Percentiles rank a stretch among this genome's conserved stretches.
Conservation (phyloP, 805 yeast genomes). For the Candida vaughaniae region DNA sequence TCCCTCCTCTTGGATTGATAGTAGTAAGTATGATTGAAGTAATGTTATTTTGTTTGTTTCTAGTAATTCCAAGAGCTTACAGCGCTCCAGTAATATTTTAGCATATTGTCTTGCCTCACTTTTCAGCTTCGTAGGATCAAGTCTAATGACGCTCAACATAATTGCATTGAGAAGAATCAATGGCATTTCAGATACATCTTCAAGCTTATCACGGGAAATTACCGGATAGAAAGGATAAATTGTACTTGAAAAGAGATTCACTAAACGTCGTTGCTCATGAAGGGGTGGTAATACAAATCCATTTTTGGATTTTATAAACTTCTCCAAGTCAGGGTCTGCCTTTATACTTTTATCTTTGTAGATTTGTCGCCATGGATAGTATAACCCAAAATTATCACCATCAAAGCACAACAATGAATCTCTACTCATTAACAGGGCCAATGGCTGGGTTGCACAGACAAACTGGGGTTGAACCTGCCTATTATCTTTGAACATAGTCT, state of each 20-base stretch:
- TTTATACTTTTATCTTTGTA: slow-evolving; percentile 14
- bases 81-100: slow-evolving; percentile 19
- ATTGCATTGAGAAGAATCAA: slow-evolving; percentile 27
- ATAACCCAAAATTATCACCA: slow-evolving; percentile 27
- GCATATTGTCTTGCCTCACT: slow-evolving; percentile 19
- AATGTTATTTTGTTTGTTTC: slow-evolving; percentile 26
- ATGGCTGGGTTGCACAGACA: slow-evolving; percentile 28
- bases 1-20: slow-evolving; percentile 28
- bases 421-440: slow-evolving; percentile 27
- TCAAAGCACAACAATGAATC: slow-evolving; percentile 27
- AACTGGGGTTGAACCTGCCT: slow-evolving; percentile 22
- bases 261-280: slow-evolving; percentile 17
- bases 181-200: slow-evolving; percentile 17
- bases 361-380: slow-evolving; percentile 27
- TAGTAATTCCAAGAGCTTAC: slow-evolving; percentile 21
- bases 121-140: slow-evolving; percentile 14
- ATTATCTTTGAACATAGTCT: slow-evolving; percentile 17
- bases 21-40: slow-evolving; percentile 23
- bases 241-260: slow-evolving; percentile 20
- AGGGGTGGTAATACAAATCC: slow-evolving; percentile 22
- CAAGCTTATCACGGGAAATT: slow-evolving; percentile 18
- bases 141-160: slow-evolving; percentile 21
- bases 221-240: slow-evolving; percentile 28
- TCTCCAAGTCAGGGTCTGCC: slow-evolving; percentile 20
- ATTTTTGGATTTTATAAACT: slow-evolving; percentile 20